phyloP scores from a whole-genome alignment of 2,329 filamentous ascomycete species.

The Ceratocystis albifundus region DNA sequence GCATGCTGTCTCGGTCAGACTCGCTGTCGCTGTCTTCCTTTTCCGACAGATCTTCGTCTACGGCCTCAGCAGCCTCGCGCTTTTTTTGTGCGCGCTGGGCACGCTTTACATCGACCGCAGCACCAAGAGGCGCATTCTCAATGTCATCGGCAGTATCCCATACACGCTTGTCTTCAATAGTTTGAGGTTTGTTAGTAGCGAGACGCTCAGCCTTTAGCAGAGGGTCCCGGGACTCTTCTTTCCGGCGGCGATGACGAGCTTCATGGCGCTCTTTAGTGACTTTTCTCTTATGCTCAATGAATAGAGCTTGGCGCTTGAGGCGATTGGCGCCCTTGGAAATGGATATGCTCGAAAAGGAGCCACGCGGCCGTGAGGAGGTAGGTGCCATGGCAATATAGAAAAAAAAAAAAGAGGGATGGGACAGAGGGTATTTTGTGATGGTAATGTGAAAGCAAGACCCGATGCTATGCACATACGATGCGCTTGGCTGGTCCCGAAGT shows the following conservation, averaged over 20 bases:
- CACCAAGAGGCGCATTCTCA: slow-evolving; percentile 42
- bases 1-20: slow-evolving; percentile 66
- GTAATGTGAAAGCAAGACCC: background rate
- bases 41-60: slow-evolving; percentile 42
- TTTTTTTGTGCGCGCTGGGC: slow-evolving; percentile 45
- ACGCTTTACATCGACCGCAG: slow-evolving; percentile 47
- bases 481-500: background rate
- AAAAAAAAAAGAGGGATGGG: background rate
- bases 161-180: slow-evolving; percentile 75
- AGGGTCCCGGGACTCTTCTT: slow-evolving; percentile 76
- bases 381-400: slow-evolving; percentile 26
- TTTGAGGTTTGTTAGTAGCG: slow-evolving; percentile 65
- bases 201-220: slow-evolving; percentile 60
- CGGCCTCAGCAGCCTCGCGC: slow-evolving; percentile 39
- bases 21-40: slow-evolving; percentile 36
- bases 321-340: slow-evolving; percentile 55
- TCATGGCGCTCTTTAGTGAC: slow-evolving; percentile 65
- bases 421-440: background rate
- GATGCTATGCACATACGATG: background rate
- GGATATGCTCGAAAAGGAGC: slow-evolving; percentile 27
- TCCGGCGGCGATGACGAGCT: slow-evolving; percentile 64
- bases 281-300: slow-evolving; percentile 67
- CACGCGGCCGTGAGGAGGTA: slow-evolving; percentile 21
- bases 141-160: slow-evolving; percentile 66
- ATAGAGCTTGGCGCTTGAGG: slow-evolving; percentile 62